Percentiles rank a stretch among this genome's conserved stretches.
phyloP scores from a whole-genome alignment of 768 basidiomycete species.

The Psilocybe subaeruginosa region DNA sequence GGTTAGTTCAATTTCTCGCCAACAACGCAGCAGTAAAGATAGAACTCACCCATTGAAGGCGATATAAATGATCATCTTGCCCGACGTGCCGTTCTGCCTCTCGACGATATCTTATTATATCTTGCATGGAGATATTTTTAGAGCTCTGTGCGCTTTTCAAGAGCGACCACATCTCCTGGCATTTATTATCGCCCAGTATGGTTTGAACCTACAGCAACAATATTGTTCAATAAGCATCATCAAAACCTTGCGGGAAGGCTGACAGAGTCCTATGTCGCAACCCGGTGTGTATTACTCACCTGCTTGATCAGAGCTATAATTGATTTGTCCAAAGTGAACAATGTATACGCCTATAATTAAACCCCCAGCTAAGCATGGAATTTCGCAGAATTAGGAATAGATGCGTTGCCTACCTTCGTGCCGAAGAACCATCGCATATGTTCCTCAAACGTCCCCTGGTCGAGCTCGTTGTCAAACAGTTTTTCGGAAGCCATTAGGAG shows the following conservation, averaged over 20 bases:
- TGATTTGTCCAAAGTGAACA: slow-evolving; percentile 95
- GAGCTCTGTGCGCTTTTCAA: slow-evolving; percentile 65
- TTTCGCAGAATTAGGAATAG: slow-evolving; percentile 11
- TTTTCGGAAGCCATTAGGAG: slow-evolving; percentile 91
- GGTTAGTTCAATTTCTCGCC: slow-evolving; percentile 12
- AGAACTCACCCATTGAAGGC: slow-evolving; percentile 74
- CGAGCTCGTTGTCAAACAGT: slow-evolving; percentile 91
- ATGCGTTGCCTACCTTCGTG: slow-evolving; percentile 59
- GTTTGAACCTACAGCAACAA: slow-evolving; percentile 71
- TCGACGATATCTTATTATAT: slow-evolving; percentile 76
- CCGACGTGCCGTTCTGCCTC: slow-evolving; percentile 79
- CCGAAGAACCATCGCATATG: slow-evolving; percentile 95
- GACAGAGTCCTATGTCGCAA: neutral
- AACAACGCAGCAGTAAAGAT: slow-evolving; percentile 10
- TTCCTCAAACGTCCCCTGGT: slow-evolving; percentile 92
- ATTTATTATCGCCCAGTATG: slow-evolving; percentile 81
- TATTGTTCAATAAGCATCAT: neutral
- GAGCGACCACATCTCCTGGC: slow-evolving; percentile 82
- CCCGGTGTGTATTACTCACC: slow-evolving; percentile 45
- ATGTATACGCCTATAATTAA: slow-evolving; percentile 73
- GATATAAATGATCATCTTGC: slow-evolving; percentile 76
- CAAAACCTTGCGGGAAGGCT: neutral
- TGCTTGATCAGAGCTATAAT: slow-evolving; percentile 91
- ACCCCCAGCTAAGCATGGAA: slow-evolving; percentile 12
- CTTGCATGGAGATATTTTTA: slow-evolving; percentile 58